Percentiles rank a stretch among this genome's conserved stretches.
These are phyloP conservation scores for Linum usitatissimum DNA, from an alignment of 345 rosid genomes.

Conservation along the genomic window DNA sequence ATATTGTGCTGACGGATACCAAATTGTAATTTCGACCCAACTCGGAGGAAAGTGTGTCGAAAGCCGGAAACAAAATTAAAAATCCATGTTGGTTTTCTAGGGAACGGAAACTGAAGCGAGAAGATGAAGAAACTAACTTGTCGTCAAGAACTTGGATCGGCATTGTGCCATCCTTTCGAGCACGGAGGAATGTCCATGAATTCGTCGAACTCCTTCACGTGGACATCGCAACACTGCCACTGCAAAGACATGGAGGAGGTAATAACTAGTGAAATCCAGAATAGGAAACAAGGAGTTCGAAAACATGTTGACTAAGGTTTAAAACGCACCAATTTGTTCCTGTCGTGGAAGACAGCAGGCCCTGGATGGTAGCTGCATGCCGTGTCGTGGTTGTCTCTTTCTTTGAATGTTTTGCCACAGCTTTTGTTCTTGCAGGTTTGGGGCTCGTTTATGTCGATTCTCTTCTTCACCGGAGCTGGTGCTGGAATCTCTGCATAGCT, in stretches of 20 bases:
- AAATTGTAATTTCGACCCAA: too few species aligned
- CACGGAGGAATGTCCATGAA: constrained; percentile 88
- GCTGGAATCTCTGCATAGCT: constrained; percentile 18
- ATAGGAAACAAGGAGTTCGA: background rate
- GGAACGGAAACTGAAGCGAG: constrained; percentile 18
- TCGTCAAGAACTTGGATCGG: constrained; percentile 14
- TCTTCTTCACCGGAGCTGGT: constrained; percentile 33
- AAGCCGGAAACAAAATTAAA: too few species aligned
- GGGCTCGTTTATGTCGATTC: constrained; percentile 53
- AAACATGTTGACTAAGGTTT: background rate
- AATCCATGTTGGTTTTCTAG: constrained; percentile 5
- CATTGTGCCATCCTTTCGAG: constrained; percentile 83
- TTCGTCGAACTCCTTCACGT: constrained; percentile 89
- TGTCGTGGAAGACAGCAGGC: constrained; percentile 85
- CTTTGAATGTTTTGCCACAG: constrained; percentile 75
- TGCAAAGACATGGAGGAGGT: constrained; percentile 17
- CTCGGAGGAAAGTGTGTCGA: too few species aligned
- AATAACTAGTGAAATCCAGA: background rate
- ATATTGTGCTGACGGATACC: too few species aligned
- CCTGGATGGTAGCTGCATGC: constrained; percentile 93
- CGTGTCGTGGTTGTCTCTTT: constrained; percentile 68
- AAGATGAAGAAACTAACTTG: constrained; percentile 2
- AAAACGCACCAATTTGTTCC: constrained; percentile 53
- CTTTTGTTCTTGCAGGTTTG: constrained; percentile 80
- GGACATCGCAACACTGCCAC: constrained; percentile 95